These are phyloP conservation scores for Dentipellis sp. DNA, from an alignment of 768 basidiomycete species.

Conservation along the genomic window DNA sequence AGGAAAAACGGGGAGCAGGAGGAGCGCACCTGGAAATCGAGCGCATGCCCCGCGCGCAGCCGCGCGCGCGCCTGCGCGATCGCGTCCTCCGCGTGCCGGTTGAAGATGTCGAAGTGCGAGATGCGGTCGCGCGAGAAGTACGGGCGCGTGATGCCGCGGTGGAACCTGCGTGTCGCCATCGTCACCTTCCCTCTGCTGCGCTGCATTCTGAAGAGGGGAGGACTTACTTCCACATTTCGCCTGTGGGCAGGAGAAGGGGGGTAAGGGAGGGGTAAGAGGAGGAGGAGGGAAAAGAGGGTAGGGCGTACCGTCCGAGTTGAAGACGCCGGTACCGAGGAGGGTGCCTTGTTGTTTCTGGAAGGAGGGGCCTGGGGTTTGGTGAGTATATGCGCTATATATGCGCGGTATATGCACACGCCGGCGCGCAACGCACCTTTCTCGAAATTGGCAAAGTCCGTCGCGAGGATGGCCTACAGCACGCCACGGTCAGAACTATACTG, in stretches of 20 bases:
- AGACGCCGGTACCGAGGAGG: conserved; percentile 40
- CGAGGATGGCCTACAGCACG: not conserved
- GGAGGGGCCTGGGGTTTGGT: not conserved
- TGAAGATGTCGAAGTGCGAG: conserved; percentile 23
- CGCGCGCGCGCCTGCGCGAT: conserved; percentile 35
- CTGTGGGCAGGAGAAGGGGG: not conserved
- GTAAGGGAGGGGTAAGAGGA: conserved; percentile 2
- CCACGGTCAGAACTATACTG: not conserved
- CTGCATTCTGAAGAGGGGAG: no score
- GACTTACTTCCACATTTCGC: not conserved
- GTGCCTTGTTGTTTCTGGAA: conserved; percentile 18
- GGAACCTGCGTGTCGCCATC: conserved; percentile 17
- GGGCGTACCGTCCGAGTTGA: conserved; percentile 38
- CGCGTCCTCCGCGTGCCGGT: conserved; percentile 19
- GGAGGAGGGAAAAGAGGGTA: no score
- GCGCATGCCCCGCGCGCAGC: conserved; percentile 36
- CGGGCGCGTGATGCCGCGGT: conserved; percentile 25
- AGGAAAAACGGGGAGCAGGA: not conserved
- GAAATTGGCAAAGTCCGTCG: not conserved
- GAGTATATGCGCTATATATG: not conserved
- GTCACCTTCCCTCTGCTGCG: not conserved
- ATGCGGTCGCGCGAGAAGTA: conserved; percentile 25
- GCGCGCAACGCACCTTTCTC: not conserved
- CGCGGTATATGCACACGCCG: not conserved
- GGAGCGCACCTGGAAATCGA: not conserved